Conservation (phyloP, 306 rosid genomes). For the Calophaca sinica region DNA sequence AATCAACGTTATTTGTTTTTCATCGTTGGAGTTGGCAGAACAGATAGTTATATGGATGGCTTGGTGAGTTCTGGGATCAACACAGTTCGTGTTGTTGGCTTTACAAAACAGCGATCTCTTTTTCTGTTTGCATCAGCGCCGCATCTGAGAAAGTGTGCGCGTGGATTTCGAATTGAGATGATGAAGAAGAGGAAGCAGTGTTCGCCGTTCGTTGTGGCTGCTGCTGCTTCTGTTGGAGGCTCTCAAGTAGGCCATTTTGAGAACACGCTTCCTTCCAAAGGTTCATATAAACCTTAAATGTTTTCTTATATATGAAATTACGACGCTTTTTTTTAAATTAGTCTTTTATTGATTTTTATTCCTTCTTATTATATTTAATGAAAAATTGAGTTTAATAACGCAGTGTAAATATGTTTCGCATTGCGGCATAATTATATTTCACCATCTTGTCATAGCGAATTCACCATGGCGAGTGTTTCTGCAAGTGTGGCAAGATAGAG, state of each 20-base stretch:
- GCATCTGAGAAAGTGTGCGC: constrained; percentile 40
- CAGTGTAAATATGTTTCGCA: background rate
- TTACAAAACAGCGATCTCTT: constrained; percentile 37
- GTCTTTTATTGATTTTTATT: background rate
- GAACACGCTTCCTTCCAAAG: constrained; percentile 66
- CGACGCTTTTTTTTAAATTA: too few relatives aligned
- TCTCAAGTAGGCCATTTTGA: constrained; percentile 51
- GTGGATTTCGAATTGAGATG: constrained; percentile 40
- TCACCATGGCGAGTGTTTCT: background rate
- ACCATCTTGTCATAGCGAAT: background rate
- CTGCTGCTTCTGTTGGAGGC: constrained; percentile 53
- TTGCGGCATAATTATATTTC: background rate
- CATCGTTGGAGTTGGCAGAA: background rate
- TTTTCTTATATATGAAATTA: background rate
- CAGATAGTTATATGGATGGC: constrained; percentile 51
- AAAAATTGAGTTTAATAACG: background rate
- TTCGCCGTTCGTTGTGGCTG: constrained; percentile 42
- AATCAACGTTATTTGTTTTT: too few relatives aligned
- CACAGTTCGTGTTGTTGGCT: constrained; percentile 43
- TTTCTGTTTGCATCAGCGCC: constrained; percentile 36
- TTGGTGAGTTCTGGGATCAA: constrained; percentile 53
- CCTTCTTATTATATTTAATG: background rate
- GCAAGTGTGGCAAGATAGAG: background rate
- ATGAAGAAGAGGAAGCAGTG: constrained; percentile 40
- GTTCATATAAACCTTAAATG: constrained; percentile 26